phyloP scores from a whole-genome alignment of 1,284 basidiomycete genomes.

The Ganoderma boninense region DNA sequence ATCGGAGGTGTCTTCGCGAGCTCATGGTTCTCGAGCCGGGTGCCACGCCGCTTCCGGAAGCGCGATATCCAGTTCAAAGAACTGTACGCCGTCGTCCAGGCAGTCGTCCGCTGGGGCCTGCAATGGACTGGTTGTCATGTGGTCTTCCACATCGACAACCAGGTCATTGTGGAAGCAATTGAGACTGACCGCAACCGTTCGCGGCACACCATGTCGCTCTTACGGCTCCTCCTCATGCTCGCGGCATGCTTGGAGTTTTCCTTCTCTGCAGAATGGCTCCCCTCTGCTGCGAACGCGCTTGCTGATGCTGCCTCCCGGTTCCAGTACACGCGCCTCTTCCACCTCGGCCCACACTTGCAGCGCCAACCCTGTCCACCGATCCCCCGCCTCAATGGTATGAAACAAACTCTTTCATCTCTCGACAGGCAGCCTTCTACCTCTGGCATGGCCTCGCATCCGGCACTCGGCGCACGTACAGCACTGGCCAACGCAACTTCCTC shows the following conservation, averaged over 20 bases:
- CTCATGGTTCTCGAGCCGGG: conserved; percentile 6
- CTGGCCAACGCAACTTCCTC: conserved; percentile 42
- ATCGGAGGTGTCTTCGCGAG: conserved; percentile 1
- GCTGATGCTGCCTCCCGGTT: conserved; percentile 24
- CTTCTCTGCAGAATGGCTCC: conserved; percentile 12
- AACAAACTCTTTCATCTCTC: conserved; percentile 16
- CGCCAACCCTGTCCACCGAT: conserved; percentile 4
- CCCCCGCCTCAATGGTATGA: conserved; percentile 22
- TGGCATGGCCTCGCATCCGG: conserved; percentile 42
- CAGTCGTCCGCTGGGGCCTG: conserved; percentile 10
- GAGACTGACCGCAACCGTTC: conserved; percentile 17
- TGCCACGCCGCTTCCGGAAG: conserved; percentile 10
- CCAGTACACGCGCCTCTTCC: conserved; percentile 19
- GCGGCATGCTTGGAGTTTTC: conserved; percentile 15
- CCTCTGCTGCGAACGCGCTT: conserved; percentile 13
- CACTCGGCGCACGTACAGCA: conserved; percentile 39
- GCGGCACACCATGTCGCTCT: conserved; percentile 9
- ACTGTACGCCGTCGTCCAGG: conserved; percentile 8
- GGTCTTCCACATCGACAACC: conserved; percentile 20
- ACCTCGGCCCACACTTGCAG: conserved; percentile 9
- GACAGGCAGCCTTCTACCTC: conserved; percentile 17
- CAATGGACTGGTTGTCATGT: conserved; percentile 15
- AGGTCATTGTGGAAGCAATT: conserved; percentile 16
- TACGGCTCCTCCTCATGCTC: conserved; percentile 16
- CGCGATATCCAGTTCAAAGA: conserved; percentile 20